These are phyloP conservation scores for Microthlaspi erraticum DNA, from an alignment of 345 rosid genomes.

Conservation along the genomic window DNA sequence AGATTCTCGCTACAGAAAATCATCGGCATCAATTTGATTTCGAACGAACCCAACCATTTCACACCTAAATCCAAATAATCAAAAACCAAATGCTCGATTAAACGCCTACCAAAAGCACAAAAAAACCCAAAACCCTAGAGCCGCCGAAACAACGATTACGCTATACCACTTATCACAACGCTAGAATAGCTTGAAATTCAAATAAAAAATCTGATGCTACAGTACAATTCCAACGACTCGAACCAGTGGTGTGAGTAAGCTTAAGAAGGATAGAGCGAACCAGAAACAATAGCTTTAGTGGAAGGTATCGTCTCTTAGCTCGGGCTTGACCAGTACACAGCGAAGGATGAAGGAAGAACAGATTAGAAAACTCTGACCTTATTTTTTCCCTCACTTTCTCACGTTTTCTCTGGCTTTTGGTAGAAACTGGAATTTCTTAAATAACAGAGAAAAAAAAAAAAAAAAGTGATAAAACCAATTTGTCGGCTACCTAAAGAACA, in stretches of 20 bases:
- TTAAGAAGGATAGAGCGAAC: constrained; percentile 2
- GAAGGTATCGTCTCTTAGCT: constrained; percentile 12
- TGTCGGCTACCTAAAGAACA: constrained; percentile 30
- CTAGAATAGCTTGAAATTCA: background rate
- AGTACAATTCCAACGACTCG: background rate
- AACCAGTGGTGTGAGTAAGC: background rate
- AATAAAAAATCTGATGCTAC: background rate
- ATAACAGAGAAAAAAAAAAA: background rate
- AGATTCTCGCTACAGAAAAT: background rate
- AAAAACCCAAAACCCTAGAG: constrained; percentile 30
- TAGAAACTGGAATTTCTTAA: background rate
- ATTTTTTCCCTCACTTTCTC: constrained; percentile 30
- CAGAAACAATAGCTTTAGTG: background rate
- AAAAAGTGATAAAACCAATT: background rate
- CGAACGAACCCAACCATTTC: constrained; percentile 5
- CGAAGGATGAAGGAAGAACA: background rate
- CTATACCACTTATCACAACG: background rate
- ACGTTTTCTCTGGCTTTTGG: constrained; percentile 5
- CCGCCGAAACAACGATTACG: constrained; percentile 2
- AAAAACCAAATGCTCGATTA: constrained; percentile 5
- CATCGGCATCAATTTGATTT: constrained; percentile 1
- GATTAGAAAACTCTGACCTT: constrained; percentile 19
- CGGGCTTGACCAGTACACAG: constrained; percentile 18
- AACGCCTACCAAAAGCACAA: constrained; percentile 1
- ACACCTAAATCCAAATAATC: constrained; percentile 17